phyloP scores from a whole-genome alignment of 2,329 filamentous ascomycete genomes.

The Chaetomium sp. region DNA sequence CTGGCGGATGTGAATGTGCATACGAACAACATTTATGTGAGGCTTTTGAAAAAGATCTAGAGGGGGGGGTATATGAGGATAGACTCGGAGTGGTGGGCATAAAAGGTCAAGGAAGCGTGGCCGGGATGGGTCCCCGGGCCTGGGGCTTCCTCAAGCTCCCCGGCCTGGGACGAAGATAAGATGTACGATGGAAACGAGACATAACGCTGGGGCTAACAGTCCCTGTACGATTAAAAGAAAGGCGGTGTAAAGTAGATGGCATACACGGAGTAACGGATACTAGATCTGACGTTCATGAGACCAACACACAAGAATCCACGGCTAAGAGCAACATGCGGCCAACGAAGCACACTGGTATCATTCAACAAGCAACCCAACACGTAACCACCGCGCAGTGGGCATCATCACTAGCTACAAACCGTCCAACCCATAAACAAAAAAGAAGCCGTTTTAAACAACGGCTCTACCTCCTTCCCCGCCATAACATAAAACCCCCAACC shows the following conservation, averaged over 20 bases:
- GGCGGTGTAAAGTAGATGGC: background rate
- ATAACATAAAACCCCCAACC: background rate
- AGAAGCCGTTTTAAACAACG: background rate
- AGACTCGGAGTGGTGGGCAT: background rate
- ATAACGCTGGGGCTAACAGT: background rate
- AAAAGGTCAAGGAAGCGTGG: background rate
- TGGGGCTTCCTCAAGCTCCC: background rate
- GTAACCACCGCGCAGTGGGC: background rate
- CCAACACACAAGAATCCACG: background rate
- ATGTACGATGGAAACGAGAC: conserved; percentile 8
- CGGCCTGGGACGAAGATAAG: background rate
- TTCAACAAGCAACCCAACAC: background rate
- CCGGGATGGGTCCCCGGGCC: background rate
- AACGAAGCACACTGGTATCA: conserved; percentile 13
- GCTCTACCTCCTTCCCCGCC: background rate
- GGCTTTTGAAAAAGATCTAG: conserved; percentile 43
- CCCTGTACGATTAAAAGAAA: background rate
- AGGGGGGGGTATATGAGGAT: background rate
- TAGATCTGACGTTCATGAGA: background rate
- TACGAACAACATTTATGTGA: conserved; percentile 49
- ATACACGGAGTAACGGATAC: background rate
- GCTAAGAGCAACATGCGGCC: background rate
- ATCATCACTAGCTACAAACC: background rate
- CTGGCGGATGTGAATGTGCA: conserved; percentile 57
- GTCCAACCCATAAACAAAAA: background rate